Percentiles rank a stretch among this genome's conserved stretches.
These are phyloP conservation scores for Yarrowia sp. DNA, from an alignment of 805 yeast genomes.

Conservation along the genomic window DNA sequence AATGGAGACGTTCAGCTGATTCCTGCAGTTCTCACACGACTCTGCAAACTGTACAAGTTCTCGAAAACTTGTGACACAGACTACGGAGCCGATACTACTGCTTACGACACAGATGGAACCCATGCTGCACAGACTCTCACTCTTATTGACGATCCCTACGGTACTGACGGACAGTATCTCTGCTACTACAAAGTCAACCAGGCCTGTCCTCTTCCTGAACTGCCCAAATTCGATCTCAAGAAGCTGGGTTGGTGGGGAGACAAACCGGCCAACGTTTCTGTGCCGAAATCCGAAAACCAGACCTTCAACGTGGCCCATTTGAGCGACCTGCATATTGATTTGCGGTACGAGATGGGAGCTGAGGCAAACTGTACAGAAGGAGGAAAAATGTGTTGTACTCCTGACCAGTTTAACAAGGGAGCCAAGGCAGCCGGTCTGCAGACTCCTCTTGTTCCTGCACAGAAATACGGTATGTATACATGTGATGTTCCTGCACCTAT, in stretches of 20 bases:
- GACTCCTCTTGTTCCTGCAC: conserved; percentile 48
- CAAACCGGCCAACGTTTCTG: conserved; percentile 38
- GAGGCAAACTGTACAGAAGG: conserved; percentile 46
- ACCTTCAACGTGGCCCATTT: conserved; percentile 61
- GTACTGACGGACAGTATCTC: conserved; percentile 57
- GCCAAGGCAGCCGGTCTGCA: not conserved
- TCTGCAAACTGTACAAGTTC: conserved; percentile 8
- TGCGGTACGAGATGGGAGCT: conserved; percentile 47
- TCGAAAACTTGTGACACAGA: not conserved
- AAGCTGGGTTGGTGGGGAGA: conserved; percentile 43
- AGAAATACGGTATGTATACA: conserved; percentile 55
- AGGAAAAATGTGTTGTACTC: conserved; percentile 53
- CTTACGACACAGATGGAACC: not conserved
- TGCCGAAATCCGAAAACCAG: conserved; percentile 33
- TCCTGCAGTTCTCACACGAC: not conserved
- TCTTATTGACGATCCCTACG: conserved; percentile 48
- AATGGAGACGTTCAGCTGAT: not conserved
- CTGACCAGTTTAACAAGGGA: conserved; percentile 15
- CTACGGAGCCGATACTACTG: not conserved
- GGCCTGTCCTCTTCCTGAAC: conserved; percentile 46
- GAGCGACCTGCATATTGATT: conserved; percentile 62
- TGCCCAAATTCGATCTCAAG: conserved; percentile 48
- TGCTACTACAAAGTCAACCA: conserved; percentile 51
- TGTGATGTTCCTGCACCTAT: conserved; percentile 67
- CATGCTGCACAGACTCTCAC: conserved; percentile 50